Percentiles rank a stretch among this genome's conserved stretches.
Evolutionary conservation across 1,139 yeast genomes (phyloP).

Genomic region (Taphrina sp.): DNA sequence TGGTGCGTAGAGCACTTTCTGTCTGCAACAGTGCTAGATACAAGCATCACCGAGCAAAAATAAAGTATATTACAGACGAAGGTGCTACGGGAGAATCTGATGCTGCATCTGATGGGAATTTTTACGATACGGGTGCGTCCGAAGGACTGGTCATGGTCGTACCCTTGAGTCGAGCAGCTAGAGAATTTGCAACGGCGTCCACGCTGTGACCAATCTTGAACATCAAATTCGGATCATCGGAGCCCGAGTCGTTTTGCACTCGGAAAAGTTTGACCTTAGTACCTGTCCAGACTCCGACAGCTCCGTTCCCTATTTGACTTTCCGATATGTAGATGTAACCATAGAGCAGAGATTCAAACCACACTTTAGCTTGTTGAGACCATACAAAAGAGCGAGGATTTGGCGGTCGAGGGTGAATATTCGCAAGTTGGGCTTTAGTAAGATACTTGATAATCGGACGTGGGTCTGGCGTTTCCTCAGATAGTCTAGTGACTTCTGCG

Average conservation of each 20-base stretch:
- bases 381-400: conserved; percentile 58
- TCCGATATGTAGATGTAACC: conserved; percentile 58
- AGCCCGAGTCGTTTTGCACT: conserved; percentile 13
- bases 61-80: too few species aligned
- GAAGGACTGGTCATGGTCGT: too few species aligned
- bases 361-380: conserved; percentile 65
- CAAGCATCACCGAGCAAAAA: too few species aligned
- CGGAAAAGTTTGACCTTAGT: conserved; percentile 28
- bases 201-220: conserved; percentile 24
- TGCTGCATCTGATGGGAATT: too few species aligned
- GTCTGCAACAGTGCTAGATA: too few species aligned
- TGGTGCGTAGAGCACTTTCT: too few species aligned
- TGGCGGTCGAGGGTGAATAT: conserved; percentile 44
- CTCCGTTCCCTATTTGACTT: conserved; percentile 22
- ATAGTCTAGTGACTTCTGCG: conserved; percentile 18
- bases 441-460: conserved; percentile 28
- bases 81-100: too few species aligned
- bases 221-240: conserved; percentile 11
- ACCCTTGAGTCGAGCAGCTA: too few species aligned
- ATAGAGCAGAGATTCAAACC: conserved; percentile 74
- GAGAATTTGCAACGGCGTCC: conserved; percentile 19
- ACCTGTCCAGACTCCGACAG: conserved; percentile 33
- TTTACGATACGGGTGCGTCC: too few species aligned
- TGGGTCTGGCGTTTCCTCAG: conserved; percentile 23
- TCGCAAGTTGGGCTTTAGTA: conserved; percentile 20